Base-by-base conservation (phyloP, 2,329 filamentous ascomycete species). In the Coccinonectria pachysandricola region DNA sequence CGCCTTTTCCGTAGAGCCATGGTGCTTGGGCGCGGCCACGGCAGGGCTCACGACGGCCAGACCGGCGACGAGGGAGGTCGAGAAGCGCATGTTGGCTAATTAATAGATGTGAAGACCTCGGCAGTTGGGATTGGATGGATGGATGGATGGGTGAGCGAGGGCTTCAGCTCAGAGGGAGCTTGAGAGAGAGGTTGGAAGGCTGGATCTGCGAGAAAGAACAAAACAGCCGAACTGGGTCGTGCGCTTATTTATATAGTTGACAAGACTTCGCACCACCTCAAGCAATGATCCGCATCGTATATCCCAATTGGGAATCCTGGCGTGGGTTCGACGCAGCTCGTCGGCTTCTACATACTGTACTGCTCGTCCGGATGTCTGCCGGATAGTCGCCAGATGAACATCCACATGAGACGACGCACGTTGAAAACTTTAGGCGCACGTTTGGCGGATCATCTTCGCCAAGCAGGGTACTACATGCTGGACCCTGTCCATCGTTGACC, bases 11-110 rank as follows among this genome's bases (percentile, higher is more conserved):
- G 9, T 29, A 3, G 40, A 34, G 20, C 22, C 7, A 12, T 7
- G 7, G 12, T 11, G 7, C n/a, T 25, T 43, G 5, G 53, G 53
- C 24, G 35, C 37, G 13, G 49, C 53, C 4, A 32, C 32, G 12
- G 36, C 48, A 15, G 45, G 45, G 29, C 36, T 40, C 19, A 43
- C 34, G 12, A 37, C 47, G 19, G 42, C 50, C 4, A 59, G 40
- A 30, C 50, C 47, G 6, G 47, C 43, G 24, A 52, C 34, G 30
- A 53, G 34, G 13, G 47, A 30, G 10, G 41, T 32, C 13, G 42
- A 42, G 40, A 54, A 37, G 27, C 45, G 52, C 55, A 59, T 59
- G 12, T 31, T 40, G 34, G 18, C 20, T 19, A 16, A 21, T 23
- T 22, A n/a, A n/a, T n/a, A n/a, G n/a, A n/a, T n/a, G n/a, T n/a